Evolutionary conservation across 1,284 basidiomycete species (phyloP).

Genomic region (Kalmanozyma brasiliensis): DNA sequence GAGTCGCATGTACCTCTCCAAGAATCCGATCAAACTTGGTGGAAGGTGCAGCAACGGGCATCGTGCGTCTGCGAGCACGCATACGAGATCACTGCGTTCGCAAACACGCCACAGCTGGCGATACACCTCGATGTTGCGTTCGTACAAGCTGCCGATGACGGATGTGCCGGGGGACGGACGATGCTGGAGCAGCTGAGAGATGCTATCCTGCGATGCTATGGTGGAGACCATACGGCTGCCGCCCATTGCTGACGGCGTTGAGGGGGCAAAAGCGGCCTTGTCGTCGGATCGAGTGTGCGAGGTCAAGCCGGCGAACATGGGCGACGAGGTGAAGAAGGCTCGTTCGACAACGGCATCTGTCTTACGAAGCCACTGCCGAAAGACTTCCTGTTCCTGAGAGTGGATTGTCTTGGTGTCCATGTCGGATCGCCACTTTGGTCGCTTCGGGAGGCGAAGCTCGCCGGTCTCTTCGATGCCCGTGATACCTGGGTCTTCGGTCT

Average conservation of each 20-base stretch:
- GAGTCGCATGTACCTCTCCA: conserved; percentile 69
- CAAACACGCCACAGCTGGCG: conserved; percentile 59
- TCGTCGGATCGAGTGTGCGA: conserved; percentile 38
- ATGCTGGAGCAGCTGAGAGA: conserved; percentile 23
- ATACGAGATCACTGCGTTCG: conserved; percentile 78
- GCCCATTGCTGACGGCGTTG: conserved; percentile 19
- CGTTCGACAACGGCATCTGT: conserved; percentile 50
- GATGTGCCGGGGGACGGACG: conserved; percentile 70
- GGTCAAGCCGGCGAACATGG: conserved; percentile 30
- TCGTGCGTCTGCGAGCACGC: conserved; percentile 85
- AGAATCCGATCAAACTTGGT: conserved; percentile 71
- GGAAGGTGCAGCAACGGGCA: conserved; percentile 77
- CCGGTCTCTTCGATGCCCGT: conserved; percentile 34
- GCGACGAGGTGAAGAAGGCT: conserved; percentile 48
- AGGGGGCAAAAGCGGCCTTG: conserved; percentile 27
- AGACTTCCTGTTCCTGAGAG: conserved; percentile 52
- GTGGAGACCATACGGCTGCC: conserved; percentile 38
- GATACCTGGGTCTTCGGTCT: conserved; percentile 14
- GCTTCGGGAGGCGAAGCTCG: conserved; percentile 51
- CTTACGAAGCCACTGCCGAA: conserved; percentile 51
- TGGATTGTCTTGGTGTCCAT: conserved; percentile 55
- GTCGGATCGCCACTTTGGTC: conserved; percentile 51
- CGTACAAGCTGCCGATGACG: conserved; percentile 72
- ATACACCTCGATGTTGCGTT: conserved; percentile 58
- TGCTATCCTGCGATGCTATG: conserved; percentile 32